Evolutionary conservation across 805 yeast species (phyloP).

Genomic region (Candida nonsorbophila): DNA sequence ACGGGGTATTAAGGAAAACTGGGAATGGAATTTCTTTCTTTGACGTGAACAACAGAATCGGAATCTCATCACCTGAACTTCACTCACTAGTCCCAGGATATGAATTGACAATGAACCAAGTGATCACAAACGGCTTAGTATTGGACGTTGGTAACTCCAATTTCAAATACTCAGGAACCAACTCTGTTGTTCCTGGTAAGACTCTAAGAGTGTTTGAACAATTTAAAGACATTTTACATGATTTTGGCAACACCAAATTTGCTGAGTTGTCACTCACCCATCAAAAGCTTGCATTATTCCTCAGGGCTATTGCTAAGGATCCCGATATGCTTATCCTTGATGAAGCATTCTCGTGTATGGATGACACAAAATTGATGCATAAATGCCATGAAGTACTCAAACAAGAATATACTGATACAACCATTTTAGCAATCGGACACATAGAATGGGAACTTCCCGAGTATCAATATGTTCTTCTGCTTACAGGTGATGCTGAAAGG

Average conservation of each 20-base stretch:
- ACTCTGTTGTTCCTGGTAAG: constrained; percentile 7
- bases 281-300: constrained; percentile 72
- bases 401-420: constrained; percentile 35
- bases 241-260: constrained; percentile 38
- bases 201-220: too few species aligned
- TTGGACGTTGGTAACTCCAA: constrained; percentile 52
- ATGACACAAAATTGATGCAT: constrained; percentile 39
- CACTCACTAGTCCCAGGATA: constrained; percentile 75
- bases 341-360: constrained; percentile 92
- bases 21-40: constrained; percentile 73
- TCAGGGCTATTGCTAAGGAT: constrained; percentile 70
- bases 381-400: constrained; percentile 27
- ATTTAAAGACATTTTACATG: constrained; percentile 19
- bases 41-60: constrained; percentile 72
- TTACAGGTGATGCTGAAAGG: constrained; percentile 24
- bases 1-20: constrained; percentile 64
- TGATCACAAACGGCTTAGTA: constrained; percentile 68
- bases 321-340: constrained; percentile 81
- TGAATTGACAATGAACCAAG: constrained; percentile 44
- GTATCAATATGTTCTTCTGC: constrained; percentile 44
- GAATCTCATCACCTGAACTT: constrained; percentile 86
- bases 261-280: constrained; percentile 56
- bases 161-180: constrained; percentile 40
- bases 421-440: constrained; percentile 80
- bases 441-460: constrained; percentile 72